Evolutionary conservation across 495 filamentous ascomycete species (phyloP).

Genomic region (Parathielavia appendiculata): DNA sequence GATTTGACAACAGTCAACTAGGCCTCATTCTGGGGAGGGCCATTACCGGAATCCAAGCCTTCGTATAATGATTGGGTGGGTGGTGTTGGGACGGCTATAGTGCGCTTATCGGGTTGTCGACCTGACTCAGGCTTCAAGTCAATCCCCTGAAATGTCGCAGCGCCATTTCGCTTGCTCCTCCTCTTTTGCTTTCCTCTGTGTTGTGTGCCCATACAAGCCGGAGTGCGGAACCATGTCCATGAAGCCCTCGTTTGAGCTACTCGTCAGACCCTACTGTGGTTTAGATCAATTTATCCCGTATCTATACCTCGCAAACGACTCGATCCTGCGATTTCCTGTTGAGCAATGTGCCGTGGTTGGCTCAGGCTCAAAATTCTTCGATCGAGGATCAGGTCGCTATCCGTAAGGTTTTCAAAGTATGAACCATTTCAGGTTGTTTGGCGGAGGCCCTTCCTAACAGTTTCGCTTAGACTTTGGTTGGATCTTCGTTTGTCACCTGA

Average conservation of each 20-base stretch:
- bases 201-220: background rate
- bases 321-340: background rate
- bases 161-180: no score
- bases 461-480: background rate
- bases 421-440: background rate
- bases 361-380: no score
- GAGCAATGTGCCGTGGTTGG: no score
- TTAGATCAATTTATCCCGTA: no score
- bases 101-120: no score
- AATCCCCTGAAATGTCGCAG: no score
- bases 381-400: background rate
- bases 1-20: slow-evolving; percentile 25
- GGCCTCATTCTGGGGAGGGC: slow-evolving; percentile 58
- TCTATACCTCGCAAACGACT: background rate
- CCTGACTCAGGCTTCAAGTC: no score
- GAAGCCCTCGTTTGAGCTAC: no score
- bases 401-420: background rate
- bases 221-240: no score
- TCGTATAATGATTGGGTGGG: slow-evolving; percentile 34
- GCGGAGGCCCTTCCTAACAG: slow-evolving; percentile 7
- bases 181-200: background rate
- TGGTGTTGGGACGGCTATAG: no score
- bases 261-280: no score
- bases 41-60: slow-evolving; percentile 58
- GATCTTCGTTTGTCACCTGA: slow-evolving; percentile 10